Base-by-base conservation (phyloP, 169 alveolate species). In the Cryptosporidium felis region DNA sequence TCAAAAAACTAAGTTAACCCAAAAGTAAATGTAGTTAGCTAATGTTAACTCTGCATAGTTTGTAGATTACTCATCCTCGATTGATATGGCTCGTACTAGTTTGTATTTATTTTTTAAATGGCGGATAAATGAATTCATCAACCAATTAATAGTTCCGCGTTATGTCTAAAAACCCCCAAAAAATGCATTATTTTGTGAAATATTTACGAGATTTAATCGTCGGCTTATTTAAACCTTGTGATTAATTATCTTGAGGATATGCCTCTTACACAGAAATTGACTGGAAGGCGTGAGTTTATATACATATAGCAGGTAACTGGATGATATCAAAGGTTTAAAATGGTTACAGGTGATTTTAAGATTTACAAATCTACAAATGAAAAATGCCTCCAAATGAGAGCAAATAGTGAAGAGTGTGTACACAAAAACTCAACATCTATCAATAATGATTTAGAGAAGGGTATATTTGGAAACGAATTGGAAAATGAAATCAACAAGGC, bases 61-160 rank as follows among this genome's bases (percentile, higher is more conserved):
- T n/a, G n/a, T n/a, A n/a, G n/a, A n/a, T n/a, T n/a, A n/a, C n/a
- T n/a, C n/a, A n/a, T n/a, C n/a, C n/a, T n/a, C n/a, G n/a, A n/a
- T n/a, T n/a, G n/a, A n/a, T n/a, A n/a, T n/a, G n/a, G n/a, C n/a
- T n/a, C n/a, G n/a, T n/a, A n/a, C n/a, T n/a, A n/a, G n/a, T n/a
- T n/a, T n/a, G n/a, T n/a, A n/a, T n/a, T n/a, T n/a, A n/a, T n/a
- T n/a, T n/a, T n/a, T n/a, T n/a, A n/a, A n/a, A n/a, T 60, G 53
- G 53, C 47, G 56, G 53, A 60, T 34, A 60, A 60, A 21, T n/a
- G n/a, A n/a, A n/a, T n/a, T n/a, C n/a, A n/a, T n/a, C n/a, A 62
- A 65, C 36, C 49, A 63, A 63, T 63, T 63, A 65, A 65, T 65
- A 65, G 81, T 65, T 65, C 81, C 61, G 81, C 81, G 81, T 65